Evolutionary conservation across 139 green algal genomes (phyloP), one percentile per base, ranked within the genome.

Genomic region (Monoraphidium neglectum): DNA sequence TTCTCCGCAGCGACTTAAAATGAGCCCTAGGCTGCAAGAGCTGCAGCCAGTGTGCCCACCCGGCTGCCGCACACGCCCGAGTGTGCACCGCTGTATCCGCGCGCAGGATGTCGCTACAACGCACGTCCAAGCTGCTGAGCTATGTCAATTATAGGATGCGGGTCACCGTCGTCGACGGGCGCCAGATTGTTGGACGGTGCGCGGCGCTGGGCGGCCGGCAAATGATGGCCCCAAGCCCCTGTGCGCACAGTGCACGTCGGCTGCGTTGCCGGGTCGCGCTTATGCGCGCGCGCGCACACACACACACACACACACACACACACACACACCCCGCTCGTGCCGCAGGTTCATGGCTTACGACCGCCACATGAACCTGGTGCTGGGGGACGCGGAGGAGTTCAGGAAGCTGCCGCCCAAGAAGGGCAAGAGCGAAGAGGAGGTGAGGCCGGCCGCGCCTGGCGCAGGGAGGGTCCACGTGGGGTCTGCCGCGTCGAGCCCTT

Each of bases 331-430:
- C 43, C 43, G 12, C 43, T 6, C 33, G 24, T 13, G 8, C 33
- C 32, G 8, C 61, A 97, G 96, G 75, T 99, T 99, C 81, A 97
- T 99, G 94, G 97, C 97, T 0, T 99, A 98, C 77, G 97, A 99
- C 75, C 87, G 93, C 32, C 97, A 99, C 80, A 96, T 99, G 92
- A 99, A 99, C 80, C 81, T 99, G 35, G 96, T 99, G 47, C 82
- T 99, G 56, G 96, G 93, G 2, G 97, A 99, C 68, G 87, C 92
- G 1, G 97, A 99, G 76, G 97, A 99, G 86, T 97, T 95, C 83
- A 83, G 96, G 23, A 94, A 92, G 76, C 82, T 99, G 67, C 94
- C 96, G 26, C 91, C 94, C 12, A 98, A 98, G 79, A 99, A 99
- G 83, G 93, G 93, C 1, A 84, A 87, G 43, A 75, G 84, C 40